These are phyloP conservation scores for Takakia lepidozioides DNA, from an alignment of 225 moss, liverwort and hornwort species.

Conservation along the genomic window DNA sequence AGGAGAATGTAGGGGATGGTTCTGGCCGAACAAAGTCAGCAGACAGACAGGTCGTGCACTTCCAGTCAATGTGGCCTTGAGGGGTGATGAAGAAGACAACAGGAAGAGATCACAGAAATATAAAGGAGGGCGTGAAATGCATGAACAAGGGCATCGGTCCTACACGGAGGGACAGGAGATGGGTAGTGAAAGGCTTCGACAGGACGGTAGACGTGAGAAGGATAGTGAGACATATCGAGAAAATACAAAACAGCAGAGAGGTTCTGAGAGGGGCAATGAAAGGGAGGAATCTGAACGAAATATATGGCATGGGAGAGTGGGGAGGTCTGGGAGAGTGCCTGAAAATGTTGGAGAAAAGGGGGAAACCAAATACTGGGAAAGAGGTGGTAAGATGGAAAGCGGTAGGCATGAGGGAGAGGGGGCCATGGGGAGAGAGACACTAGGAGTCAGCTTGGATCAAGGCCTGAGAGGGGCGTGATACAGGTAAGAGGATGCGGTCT, in stretches of 20 bases:
- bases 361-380: background rate
- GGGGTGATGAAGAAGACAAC: constrained; percentile 4
- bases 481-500: too few species aligned
- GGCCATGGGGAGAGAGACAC: background rate
- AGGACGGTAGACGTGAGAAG: background rate
- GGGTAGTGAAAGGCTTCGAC: background rate
- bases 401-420: background rate
- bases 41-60: constrained; percentile 6
- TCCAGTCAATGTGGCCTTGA: background rate
- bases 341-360: background rate
- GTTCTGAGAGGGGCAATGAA: background rate
- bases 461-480: too few species aligned
- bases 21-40: constrained; percentile 14
- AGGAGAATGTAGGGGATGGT: constrained; percentile 5
- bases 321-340: background rate
- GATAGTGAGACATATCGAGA: background rate
- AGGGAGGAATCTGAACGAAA: background rate
- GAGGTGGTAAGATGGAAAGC: background rate
- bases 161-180: background rate
- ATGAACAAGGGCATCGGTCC: background rate
- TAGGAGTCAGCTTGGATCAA: background rate
- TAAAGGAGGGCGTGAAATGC: constrained; percentile 3
- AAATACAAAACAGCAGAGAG: background rate
- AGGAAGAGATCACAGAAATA: constrained; percentile 5
- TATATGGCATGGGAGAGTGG: background rate